These are phyloP conservation scores for Malbranchea cinnamomea DNA, from an alignment of 2,329 filamentous ascomycete species.

Conservation along the genomic window DNA sequence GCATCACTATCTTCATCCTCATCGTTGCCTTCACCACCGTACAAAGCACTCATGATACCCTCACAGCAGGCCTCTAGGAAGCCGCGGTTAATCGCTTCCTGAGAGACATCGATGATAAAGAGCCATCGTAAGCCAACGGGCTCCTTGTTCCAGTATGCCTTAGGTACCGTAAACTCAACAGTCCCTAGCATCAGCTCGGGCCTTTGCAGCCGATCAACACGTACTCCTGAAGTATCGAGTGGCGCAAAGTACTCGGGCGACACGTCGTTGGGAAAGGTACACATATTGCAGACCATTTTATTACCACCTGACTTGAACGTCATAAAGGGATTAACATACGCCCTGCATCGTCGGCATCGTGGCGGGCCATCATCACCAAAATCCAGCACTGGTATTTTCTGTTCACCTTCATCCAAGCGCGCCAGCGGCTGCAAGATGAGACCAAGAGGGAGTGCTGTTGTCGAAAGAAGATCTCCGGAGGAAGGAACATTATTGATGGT, in stretches of 20 bases:
- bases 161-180: slow-evolving; percentile 90
- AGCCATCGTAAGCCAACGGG: slow-evolving; percentile 77
- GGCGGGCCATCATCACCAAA: slow-evolving; percentile 87
- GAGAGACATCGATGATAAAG: slow-evolving; percentile 85
- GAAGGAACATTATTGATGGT: slow-evolving; percentile 89
- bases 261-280: slow-evolving; percentile 92
- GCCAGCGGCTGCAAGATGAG: slow-evolving; percentile 82
- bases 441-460: slow-evolving; percentile 73
- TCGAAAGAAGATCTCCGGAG: slow-evolving; percentile 60
- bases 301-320: slow-evolving; percentile 86
- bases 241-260: slow-evolving; percentile 85
- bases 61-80: slow-evolving; percentile 84
- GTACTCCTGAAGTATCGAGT: slow-evolving; percentile 69
- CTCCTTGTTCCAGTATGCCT: slow-evolving; percentile 96
- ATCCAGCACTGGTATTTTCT: slow-evolving; percentile 78
- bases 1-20: slow-evolving; percentile 33
- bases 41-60: slow-evolving; percentile 72
- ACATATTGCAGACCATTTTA: slow-evolving; percentile 97
- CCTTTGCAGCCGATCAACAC: slow-evolving; percentile 74
- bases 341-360: slow-evolving; percentile 78
- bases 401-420: slow-evolving; percentile 66
- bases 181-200: slow-evolving; percentile 84
- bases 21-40: slow-evolving; percentile 50
- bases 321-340: slow-evolving; percentile 99
- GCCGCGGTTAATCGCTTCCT: slow-evolving; percentile 79